These are phyloP conservation scores for Haplosporangium sp. DNA, from an alignment of 371 early-diverging fungal species.

Conservation along the genomic window DNA sequence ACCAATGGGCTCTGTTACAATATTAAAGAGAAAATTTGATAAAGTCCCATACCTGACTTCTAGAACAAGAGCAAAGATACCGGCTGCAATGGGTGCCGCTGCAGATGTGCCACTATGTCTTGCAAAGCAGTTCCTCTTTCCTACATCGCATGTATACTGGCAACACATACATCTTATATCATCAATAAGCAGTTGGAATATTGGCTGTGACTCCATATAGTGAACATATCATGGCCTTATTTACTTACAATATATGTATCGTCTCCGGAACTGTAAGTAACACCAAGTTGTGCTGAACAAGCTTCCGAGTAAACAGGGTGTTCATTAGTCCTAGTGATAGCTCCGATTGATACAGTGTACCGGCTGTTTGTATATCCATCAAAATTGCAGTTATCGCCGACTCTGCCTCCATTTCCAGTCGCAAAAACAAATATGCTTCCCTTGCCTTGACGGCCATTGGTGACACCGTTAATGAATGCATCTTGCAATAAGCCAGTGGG, in stretches of 20 bases:
- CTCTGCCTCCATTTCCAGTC: conserved; percentile 90
- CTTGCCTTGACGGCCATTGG: conserved; percentile 83
- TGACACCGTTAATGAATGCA: conserved; percentile 87
- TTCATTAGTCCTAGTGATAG: conserved; percentile 79
- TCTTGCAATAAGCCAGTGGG: conserved; percentile 81
- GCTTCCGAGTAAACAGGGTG: conserved; percentile 90
- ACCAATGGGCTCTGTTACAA: too few species aligned
- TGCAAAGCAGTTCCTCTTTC: conserved; percentile 75
- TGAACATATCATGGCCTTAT: not conserved
- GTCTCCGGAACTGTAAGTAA: conserved; percentile 89
- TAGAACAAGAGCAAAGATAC: conserved; percentile 92
- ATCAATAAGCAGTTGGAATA: not conserved
- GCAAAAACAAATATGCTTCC: conserved; percentile 96
- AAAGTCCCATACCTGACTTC: conserved; percentile 59
- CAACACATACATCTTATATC: not conserved
- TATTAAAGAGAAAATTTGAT: not conserved
- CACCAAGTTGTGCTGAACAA: conserved; percentile 90
- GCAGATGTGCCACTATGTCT: conserved; percentile 97
- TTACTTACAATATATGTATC: conserved; percentile 76
- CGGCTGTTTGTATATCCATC: conserved; percentile 97
- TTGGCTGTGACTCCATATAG: not conserved
- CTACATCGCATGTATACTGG: conserved; percentile 89
- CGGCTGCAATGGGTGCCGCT: conserved; percentile 95
- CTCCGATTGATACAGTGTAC: conserved; percentile 93
- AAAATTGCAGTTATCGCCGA: conserved; percentile 93